Conservation (phyloP, 495 filamentous ascomycete species). For the Barbatosphaeria neglecta region DNA sequence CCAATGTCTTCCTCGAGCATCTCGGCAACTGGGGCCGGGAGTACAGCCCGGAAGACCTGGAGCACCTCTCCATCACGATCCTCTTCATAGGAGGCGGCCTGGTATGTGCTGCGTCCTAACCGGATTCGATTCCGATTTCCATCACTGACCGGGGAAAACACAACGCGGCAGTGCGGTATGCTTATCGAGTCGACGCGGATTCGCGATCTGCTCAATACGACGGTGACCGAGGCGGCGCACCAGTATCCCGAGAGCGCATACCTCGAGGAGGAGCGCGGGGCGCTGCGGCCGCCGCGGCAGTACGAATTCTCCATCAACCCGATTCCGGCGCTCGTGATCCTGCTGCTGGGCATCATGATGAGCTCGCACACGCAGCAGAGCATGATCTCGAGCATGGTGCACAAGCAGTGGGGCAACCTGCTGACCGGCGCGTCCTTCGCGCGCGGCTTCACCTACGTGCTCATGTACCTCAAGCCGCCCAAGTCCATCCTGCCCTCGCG, state of each 20-base stretch:
- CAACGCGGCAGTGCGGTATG: slow-evolving; percentile 64
- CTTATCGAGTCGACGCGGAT: slow-evolving; percentile 71
- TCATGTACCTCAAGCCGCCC: slow-evolving; percentile 73
- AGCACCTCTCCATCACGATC: slow-evolving; percentile 86
- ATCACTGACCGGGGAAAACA: background rate
- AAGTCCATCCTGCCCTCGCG: slow-evolving; percentile 72
- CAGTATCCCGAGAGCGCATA: slow-evolving; percentile 17
- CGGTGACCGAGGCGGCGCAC: slow-evolving; percentile 31
- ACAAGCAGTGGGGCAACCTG: slow-evolving; percentile 87
- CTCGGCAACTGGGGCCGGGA: slow-evolving; percentile 54
- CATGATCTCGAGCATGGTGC: slow-evolving; percentile 82
- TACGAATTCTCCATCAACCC: slow-evolving; percentile 80
- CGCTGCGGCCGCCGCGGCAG: slow-evolving; percentile 47
- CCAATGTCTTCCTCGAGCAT: slow-evolving; percentile 91
- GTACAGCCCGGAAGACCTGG: slow-evolving; percentile 72
- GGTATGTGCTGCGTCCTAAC: slow-evolving; percentile 34
- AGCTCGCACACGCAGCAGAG: slow-evolving; percentile 76
- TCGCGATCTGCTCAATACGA: slow-evolving; percentile 58
- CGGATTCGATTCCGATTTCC: background rate
- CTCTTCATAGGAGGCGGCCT: slow-evolving; percentile 94
- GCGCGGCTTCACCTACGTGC: slow-evolving; percentile 66
- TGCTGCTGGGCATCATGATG: slow-evolving; percentile 90
- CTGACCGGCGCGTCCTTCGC: slow-evolving; percentile 72
- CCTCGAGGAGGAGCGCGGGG: slow-evolving; percentile 32
- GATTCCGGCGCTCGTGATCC: slow-evolving; percentile 73